Evolutionary conservation across 192 early-diverging fungal species (phyloP), one percentile per base, ranked within the genome.

Genomic region (Haplosporangium gracile): DNA sequence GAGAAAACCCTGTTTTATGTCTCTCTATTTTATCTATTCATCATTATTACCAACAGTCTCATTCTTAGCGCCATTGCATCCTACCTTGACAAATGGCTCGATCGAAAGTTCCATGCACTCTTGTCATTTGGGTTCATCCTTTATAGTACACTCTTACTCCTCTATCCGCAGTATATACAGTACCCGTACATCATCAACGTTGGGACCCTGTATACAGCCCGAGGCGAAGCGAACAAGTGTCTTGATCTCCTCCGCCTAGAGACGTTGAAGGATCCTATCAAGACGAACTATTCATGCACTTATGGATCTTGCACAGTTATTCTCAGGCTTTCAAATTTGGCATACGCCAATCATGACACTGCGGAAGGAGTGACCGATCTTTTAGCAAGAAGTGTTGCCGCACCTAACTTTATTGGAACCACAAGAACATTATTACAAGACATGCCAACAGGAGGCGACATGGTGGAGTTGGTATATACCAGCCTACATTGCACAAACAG

Each of bases 401-500:
- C 1, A 5, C 15, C 40, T 16, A 1, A 32, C n/a, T 73, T 73
- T 73, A 49, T 73, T 2, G 47, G 72, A 73, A n/a, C n/a, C n/a
- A n/a, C n/a, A n/a, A n/a, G n/a, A n/a, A n/a, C n/a, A n/a, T 45
- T 45, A 16, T 9, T 40, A 5, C 47, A 15, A 9, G 0, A 3
- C n/a, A 34, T 15, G 42, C 13, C 20, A 29, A 24, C 20, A 13
- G n/a, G n/a, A n/a, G n/a, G n/a, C n/a, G n/a, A n/a, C n/a, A n/a
- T n/a, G n/a, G n/a, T n/a, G n/a, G n/a, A n/a, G n/a, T n/a, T n/a
- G n/a, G n/a, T n/a, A 2, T 73, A 73, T 47, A 26, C 43, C 72
- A 53, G 72, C 29, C n/a, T 73, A 47, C 72, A 73, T 29, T 53
- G 72, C 72, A 73, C n/a, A 73, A 47, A 73, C 10, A 53, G 72